Base-by-base conservation (phyloP, 1,139 yeast species). In the Diutina pseudorugosa region DNA sequence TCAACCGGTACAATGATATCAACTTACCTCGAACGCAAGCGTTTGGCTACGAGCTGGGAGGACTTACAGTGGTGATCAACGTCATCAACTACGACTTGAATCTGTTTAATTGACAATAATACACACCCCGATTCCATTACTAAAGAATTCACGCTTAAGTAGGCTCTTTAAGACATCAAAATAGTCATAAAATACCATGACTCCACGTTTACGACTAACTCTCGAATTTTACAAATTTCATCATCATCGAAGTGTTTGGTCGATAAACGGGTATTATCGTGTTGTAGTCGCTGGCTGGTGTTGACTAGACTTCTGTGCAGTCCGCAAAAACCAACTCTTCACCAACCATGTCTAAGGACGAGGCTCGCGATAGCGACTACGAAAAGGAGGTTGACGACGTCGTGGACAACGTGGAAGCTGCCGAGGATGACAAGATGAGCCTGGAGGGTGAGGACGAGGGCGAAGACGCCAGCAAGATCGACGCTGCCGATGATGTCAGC, bases 351-450 rank as follows among this genome's bases (percentile, higher is more conserved):
- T 30, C 36, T 30, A 30, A 30, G n/a, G 36, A 30, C 36, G 36
- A 30, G 36, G n/a, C 36, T 30, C 36, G 36, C 33, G 67, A 62
- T 48, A 55, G 59, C 14, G 63, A 62, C 45, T 68, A 61, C 16
- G 47, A 60, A 23, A 65, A 63, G 51, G 56, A 59, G 14, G 58
- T 56, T 41, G 64, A 62, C 41, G 61, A 58, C 25, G 61, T 58
- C 43, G 63, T 58, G 12, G 25, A 44, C 16, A 16, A 20, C 20
- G 36, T 16, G 20, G n/a, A 30, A 14, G n/a, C 36, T 6, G 36
- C 36, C n/a, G n/a, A 30, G 36, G 36, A 30, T 14, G 40, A 16
- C 18, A 27, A 16, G 16, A 11, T 20, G 27, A 18, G 40, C 4
- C 33, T 7, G 49, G 60, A 53, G 8, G 60, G 57, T 40, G 42